phyloP scores from a whole-genome alignment of 1,284 basidiomycete genomes.

The Chondrostereum purpureum region DNA sequence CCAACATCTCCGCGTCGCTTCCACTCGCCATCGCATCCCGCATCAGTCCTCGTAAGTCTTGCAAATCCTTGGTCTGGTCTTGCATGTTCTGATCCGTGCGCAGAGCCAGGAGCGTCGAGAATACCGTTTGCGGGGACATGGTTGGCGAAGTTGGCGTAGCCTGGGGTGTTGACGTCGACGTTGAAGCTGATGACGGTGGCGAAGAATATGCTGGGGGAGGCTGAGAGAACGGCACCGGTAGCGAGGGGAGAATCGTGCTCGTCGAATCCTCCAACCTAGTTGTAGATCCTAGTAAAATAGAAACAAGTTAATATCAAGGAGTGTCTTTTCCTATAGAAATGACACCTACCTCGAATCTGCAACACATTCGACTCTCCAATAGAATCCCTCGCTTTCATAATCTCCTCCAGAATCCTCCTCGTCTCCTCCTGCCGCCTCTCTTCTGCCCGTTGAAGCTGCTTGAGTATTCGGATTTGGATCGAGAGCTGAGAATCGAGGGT shows the following conservation, averaged over 20 bases:
- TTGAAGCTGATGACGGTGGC: slow-evolving; percentile 19
- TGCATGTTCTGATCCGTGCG: slow-evolving; percentile 41
- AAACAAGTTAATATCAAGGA: slow-evolving; percentile 7
- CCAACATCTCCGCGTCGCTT: slow-evolving; percentile 59
- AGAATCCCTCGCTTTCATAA: background rate
- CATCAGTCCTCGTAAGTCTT: slow-evolving; percentile 53
- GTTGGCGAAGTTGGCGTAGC: background rate
- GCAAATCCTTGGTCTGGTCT: slow-evolving; percentile 48
- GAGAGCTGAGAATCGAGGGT: slow-evolving; percentile 28
- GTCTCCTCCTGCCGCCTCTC: slow-evolving; percentile 15
- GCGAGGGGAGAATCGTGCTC: background rate
- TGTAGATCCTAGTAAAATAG: slow-evolving; percentile 6
- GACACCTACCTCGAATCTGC: background rate
- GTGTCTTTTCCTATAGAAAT: background rate
- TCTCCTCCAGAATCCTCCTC: slow-evolving; percentile 13
- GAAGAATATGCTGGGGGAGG: slow-evolving; percentile 17
- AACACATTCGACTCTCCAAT: background rate
- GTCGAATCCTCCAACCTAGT: slow-evolving; percentile 1
- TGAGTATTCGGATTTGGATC: slow-evolving; percentile 58
- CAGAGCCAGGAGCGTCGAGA: background rate
- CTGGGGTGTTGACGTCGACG: background rate
- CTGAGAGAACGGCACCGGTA: background rate
- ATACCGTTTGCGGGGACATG: background rate
- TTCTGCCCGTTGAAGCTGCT: slow-evolving; percentile 38
- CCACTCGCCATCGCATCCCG: slow-evolving; percentile 47